Base-by-base conservation (phyloP, 805 yeast genomes). In the Grigorovia transvaalensis region DNA sequence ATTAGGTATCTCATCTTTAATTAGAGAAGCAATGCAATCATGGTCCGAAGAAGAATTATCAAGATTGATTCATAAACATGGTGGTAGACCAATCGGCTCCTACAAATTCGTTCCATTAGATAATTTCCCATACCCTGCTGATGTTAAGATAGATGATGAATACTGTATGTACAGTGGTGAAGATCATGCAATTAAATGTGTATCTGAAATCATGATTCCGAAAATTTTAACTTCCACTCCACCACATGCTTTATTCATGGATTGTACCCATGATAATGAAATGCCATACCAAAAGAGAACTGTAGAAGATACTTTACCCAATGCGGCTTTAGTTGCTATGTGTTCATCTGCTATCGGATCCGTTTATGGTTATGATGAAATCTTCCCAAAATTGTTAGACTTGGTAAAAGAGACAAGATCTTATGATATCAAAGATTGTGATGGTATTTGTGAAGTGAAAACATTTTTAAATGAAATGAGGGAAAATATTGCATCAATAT, bases 21-120 rank as follows among this genome's bases (percentile, higher is more conserved):
- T 91, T 51, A 79, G 99, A 63, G 99, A 91, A 64, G 98, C 98
- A 0, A 91, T 93, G 96, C 97, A 89, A 70, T 93, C 97, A 1
- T 84, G 93, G 82, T 81, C 85, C 12, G 93, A 86, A 12, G 82
- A 79, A 42, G 98, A 91, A 63, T 75, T 91, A 35, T 88, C 96
- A 2, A 74, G 91, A 53, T 74, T 90, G 49, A 85, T 91, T 27
- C 96, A 91, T 65, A 80, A 82, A 61, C 95, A 91, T 66, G 98
- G 97, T 40, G 99, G 99, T 2, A 75, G 88, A 57, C 96, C 98
- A 40, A 86, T 91, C 65, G 99, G 99, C 5, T 88, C 96, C 0
- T 83, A 85, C 59, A 79, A 82, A 49, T 85, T 88, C 78, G 71
- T 84, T 47, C 91, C 95, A 1, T 72, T 88, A 60, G 91, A 85